Base-by-base conservation (phyloP, 371 early-diverging fungal genomes). In the Rhizomucor miehei region DNA sequence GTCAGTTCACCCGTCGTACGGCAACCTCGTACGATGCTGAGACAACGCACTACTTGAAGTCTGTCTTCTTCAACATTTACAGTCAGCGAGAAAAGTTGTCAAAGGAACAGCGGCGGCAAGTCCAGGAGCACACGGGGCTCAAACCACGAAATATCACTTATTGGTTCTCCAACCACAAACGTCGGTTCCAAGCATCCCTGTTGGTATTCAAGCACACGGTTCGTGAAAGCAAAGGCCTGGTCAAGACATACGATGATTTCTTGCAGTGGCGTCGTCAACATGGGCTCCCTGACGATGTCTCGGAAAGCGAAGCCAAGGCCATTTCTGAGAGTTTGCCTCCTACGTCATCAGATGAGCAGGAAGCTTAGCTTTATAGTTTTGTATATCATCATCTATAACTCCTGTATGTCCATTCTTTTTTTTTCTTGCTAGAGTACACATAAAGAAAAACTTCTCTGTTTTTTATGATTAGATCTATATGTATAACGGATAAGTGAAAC, bases 101-200 rank as follows among this genome's bases (percentile, higher is more conserved):
- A n/a, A 77, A 77, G 44, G 72, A 70, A 9, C 68, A 77, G 38
- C 59, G 75, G 1, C 46, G 52, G 11, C 59, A 61, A 36, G 61
- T 72, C 1, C 69, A 72, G 25, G 21, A 44, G 3, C 59, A 68
- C 21, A 77, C 74, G 1, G 71, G 74, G 0, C 51, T 77, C 0
- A 69, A 69, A 35, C 72, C 71, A 34, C 56, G 77, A 5, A 77
- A 73, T 17, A 73, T 77, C 40, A 77, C 77, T 1, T 77, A 77
- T 34, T 77, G 77, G 77, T 77, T 77, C 39, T 69, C 71, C 13
- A 77, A 77, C 52, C 77, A 73, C 24, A 77, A 77, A 24, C 65
- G 77, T 12, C 60, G 77, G 11, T 73, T 71, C 44, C 69, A 66
- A 25, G 49, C 45, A 1, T 59, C 69, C 0, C 52, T 77, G 9